Conservation (phyloP, 1,284 basidiomycete species). For the Spongispora temasekensis region DNA sequence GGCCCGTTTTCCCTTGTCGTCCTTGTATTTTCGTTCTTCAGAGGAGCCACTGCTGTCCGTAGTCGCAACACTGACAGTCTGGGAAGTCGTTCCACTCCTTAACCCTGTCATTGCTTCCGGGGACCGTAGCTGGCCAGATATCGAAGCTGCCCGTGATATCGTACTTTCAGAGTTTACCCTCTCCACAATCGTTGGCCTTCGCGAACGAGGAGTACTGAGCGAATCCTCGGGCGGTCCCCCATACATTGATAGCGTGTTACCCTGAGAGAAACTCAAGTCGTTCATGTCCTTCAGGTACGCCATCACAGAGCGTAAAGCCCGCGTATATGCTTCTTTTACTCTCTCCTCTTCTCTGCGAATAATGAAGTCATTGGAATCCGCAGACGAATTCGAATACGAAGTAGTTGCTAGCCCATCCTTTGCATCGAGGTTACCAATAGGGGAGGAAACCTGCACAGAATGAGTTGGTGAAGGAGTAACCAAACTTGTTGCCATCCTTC, state of each 20-base stretch:
- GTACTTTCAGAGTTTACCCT: conserved; percentile 47
- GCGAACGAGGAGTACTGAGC: conserved; percentile 45
- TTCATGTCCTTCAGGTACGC: conserved; percentile 94
- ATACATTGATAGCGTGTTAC: conserved; percentile 55
- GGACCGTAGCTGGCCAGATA: conserved; percentile 59
- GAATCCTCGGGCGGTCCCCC: conserved; percentile 46
- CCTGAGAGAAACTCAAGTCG: conserved; percentile 72
- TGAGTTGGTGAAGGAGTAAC: conserved; percentile 61
- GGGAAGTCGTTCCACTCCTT: conserved; percentile 58
- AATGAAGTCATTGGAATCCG: conserved; percentile 44
- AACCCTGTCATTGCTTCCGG: conserved; percentile 57
- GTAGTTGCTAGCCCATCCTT: conserved; percentile 35
- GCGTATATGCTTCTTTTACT: conserved; percentile 66
- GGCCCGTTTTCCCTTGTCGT: conserved; percentile 79
- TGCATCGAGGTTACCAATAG: conserved; percentile 46
- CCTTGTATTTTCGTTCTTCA: conserved; percentile 84
- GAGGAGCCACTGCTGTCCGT: conserved; percentile 67
- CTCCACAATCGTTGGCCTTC: conserved; percentile 65
- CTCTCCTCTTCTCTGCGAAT: conserved; percentile 66
- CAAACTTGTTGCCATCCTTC: conserved; percentile 51
- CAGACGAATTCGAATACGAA: conserved; percentile 48
- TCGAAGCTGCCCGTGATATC: conserved; percentile 41
- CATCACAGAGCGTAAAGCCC: conserved; percentile 88
- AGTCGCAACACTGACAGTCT: conserved; percentile 72
- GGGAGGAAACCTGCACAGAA: conserved; percentile 57